Base-by-base conservation (phyloP, 306 rosid genomes). In the Malus sylvestris region DNA sequence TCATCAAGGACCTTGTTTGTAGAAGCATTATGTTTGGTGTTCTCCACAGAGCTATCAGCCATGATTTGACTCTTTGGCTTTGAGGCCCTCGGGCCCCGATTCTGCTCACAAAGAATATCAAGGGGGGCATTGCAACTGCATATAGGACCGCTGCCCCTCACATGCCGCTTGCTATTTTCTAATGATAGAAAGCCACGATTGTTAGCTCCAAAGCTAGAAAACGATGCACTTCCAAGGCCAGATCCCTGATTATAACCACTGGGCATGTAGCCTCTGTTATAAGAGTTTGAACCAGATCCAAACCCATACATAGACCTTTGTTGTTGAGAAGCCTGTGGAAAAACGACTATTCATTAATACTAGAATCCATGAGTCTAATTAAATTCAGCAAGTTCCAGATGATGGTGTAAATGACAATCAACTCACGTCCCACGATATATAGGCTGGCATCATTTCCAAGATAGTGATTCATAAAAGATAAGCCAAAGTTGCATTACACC, bases 81-180 rank as follows among this genome's bases (percentile, higher is more conserved):
- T 73, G 89, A 88, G 68, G 94, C 92, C 84, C 97, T 89, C 22
- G 97, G 97, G 68, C 97, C 97, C 70, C 97, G 89, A 71, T 88
- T 89, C 87, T 89, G 94, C 83, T 89, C 94, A 52, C 89, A 89
- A 51, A 91, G 97, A 22, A 91, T 83, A 81, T 91, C 94, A 75
- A 84, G 86, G 78, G 91, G 84, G 57, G 92, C 92, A 75, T 83
- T 89, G 83, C 90, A 86, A 82, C 87, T 88, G 86, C 94, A 89
- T 58, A 88, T 76, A 32, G 88, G 77, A 72, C 89, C 75, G n/a
- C 79, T 53, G 51, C 85, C 89, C 79, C 89, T 81, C 46, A 80
- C 77, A 72, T 85, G 92, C 61, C 87, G 82, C 82, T 85, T 83
- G 83, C 84, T 86, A 80, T 76, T 85, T 71, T 88, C 94, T 70